Conservation (phyloP, 2,329 filamentous ascomycete species). For the Cadophora luteo-olivacea region DNA sequence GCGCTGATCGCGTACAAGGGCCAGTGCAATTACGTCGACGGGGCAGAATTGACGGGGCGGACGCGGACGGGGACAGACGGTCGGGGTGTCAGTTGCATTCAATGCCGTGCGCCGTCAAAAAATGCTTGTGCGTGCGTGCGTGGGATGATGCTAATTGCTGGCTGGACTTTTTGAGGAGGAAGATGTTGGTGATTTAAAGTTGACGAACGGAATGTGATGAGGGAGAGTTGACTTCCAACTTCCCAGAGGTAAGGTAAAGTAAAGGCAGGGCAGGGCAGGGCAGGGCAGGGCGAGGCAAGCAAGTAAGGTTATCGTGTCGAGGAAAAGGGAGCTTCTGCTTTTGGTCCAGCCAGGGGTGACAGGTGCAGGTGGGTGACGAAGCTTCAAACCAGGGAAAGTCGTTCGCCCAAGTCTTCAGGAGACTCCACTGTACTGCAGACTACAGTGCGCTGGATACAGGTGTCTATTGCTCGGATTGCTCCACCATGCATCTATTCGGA, state of each 20-base stretch:
- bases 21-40: background rate
- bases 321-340: too few relatives aligned
- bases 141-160: too few relatives aligned
- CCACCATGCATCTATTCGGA: too few relatives aligned
- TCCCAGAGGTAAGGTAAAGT: background rate
- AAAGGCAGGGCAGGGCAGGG: too few relatives aligned
- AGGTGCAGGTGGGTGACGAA: too few relatives aligned
- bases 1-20: slow-evolving; percentile 2
- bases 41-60: too few relatives aligned
- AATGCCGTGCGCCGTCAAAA: background rate
- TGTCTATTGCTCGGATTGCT: too few relatives aligned
- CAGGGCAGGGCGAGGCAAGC: background rate
- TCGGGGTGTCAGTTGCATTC: slow-evolving; percentile 1
- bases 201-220: background rate
- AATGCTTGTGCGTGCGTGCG: slow-evolving; percentile 1
- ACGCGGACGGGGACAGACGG: background rate
- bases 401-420: too few relatives aligned
- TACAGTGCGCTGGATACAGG: too few relatives aligned
- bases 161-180: background rate
- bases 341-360: too few relatives aligned
- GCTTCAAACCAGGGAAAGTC: background rate
- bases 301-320: background rate
- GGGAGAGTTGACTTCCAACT: background rate
- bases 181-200: background rate
- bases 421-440: background rate